Conservation (phyloP, 768 basidiomycete genomes). For the Agrocybe chaxingu region DNA sequence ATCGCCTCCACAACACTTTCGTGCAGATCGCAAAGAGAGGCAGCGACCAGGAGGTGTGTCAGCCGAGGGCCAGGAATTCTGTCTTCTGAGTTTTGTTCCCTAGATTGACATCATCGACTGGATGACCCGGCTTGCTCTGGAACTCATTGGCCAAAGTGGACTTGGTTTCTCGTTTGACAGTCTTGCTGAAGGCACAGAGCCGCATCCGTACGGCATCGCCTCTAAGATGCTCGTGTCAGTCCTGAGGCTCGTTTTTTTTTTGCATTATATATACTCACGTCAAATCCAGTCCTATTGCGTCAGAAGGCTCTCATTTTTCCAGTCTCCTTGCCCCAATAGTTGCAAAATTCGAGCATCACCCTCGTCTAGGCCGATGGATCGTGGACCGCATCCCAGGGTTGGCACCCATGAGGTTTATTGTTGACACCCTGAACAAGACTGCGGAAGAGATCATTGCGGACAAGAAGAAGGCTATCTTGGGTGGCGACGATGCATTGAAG, state of each 20-base stretch:
- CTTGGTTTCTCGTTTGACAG: conserved; percentile 35
- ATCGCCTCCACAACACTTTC: conserved; percentile 5
- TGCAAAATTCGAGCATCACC: neutral
- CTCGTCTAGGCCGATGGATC: no score
- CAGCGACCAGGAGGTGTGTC: conserved; percentile 7
- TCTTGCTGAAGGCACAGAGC: conserved; percentile 16
- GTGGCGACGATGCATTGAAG: no score
- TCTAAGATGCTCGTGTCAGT: conserved; percentile 14
- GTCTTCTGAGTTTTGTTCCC: neutral
- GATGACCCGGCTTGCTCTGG: conserved; percentile 34
- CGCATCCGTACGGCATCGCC: conserved; percentile 9
- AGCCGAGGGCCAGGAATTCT: neutral
- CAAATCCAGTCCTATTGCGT: no score
- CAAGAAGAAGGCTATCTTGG: neutral
- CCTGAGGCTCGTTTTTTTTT: no score
- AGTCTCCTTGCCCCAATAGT: no score
- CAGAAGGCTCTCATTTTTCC: no score
- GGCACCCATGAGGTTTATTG: neutral
- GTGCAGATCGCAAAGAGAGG: conserved; percentile 2
- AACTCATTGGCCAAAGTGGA: conserved; percentile 34
- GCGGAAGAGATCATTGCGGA: neutral
- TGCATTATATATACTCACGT: no score
- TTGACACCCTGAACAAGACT: neutral
- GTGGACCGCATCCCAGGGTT: no score
- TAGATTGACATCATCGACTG: conserved; percentile 28